A percentile compares a stretch with the other conserved stretches of the same genome.
Conservation (phyloP, 768 basidiomycete genomes). For the Suillus clintonianus region DNA sequence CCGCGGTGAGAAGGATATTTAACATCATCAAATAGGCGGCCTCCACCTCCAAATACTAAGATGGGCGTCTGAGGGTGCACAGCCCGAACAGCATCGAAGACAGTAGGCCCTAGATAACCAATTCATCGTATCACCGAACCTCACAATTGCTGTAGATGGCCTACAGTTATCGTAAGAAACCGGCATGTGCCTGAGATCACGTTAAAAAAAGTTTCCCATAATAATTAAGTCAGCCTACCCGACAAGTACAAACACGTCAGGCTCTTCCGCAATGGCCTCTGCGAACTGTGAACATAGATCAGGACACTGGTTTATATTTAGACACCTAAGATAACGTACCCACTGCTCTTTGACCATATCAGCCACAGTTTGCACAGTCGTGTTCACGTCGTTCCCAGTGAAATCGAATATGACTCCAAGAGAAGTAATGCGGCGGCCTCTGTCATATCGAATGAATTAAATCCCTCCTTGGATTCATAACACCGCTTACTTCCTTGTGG, state of each 20-base stretch:
- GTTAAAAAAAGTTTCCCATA: not conserved
- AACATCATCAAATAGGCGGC: not conserved
- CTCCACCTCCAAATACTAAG: slow-evolving; percentile 73
- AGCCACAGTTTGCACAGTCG: slow-evolving; percentile 71
- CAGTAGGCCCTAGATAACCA: slow-evolving; percentile 55
- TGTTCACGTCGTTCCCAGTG: slow-evolving; percentile 66
- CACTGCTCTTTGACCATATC: slow-evolving; percentile 81
- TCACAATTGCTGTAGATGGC: slow-evolving; percentile 13
- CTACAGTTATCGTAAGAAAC: slow-evolving; percentile 66
- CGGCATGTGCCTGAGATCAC: slow-evolving; percentile 73
- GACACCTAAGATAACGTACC: slow-evolving; percentile 41
- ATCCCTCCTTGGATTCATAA: not conserved
- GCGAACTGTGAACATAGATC: slow-evolving; percentile 51
- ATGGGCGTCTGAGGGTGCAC: slow-evolving; percentile 79
- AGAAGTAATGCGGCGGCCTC: slow-evolving; percentile 74
- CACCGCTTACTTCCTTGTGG: slow-evolving; percentile 61
- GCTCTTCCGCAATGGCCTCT: slow-evolving; percentile 76
- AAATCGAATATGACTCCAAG: slow-evolving; percentile 83
- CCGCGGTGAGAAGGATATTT: not conserved
- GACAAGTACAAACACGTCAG: slow-evolving; percentile 78
- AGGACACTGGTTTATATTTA: not conserved
- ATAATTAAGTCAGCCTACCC: slow-evolving; percentile 44
- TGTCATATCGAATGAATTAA: slow-evolving; percentile 15
- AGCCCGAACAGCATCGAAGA: slow-evolving; percentile 73
- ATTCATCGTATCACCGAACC: not conserved